A percentile compares a stretch with the other conserved stretches of the same genome.
phyloP scores from a whole-genome alignment of 768 basidiomycete species.

The Pleurotus tuber-regium region DNA sequence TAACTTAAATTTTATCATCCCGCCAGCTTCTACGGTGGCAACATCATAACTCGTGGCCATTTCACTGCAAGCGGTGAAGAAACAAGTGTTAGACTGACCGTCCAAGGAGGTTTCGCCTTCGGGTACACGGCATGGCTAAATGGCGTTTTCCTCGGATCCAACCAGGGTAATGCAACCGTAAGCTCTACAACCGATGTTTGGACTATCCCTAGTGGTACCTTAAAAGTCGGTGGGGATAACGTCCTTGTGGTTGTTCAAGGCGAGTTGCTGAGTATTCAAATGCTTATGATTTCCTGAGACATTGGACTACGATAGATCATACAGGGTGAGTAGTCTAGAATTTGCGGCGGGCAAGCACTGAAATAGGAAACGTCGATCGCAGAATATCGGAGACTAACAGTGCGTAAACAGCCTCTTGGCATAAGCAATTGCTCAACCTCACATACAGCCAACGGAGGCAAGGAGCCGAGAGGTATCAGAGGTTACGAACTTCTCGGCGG shows the following conservation, averaged over 20 bases:
- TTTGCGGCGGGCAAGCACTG: neutral
- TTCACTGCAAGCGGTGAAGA: conserved; percentile 49
- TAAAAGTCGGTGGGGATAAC: conserved; percentile 38
- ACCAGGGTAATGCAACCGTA: conserved; percentile 39
- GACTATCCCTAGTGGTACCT: conserved; percentile 32
- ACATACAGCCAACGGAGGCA: conserved; percentile 41
- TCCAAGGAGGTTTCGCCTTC: conserved; percentile 50
- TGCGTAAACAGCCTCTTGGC: conserved; percentile 19
- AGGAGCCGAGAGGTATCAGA: conserved; percentile 47
- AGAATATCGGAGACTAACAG: conserved; percentile 49
- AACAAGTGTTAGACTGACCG: conserved; percentile 40
- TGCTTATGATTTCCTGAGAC: neutral
- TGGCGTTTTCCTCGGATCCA: conserved; percentile 47
- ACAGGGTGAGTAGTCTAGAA: conserved; percentile 36
- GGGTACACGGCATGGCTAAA: conserved; percentile 53
- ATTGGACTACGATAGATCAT: conserved; percentile 33
- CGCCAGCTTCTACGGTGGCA: conserved; percentile 51
- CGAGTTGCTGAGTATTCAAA: conserved; percentile 8
- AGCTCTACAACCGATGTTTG: conserved; percentile 42
- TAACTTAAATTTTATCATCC: no score
- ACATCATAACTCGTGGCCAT: conserved; percentile 51
- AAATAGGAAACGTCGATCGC: neutral
- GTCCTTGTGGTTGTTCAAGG: conserved; percentile 39
- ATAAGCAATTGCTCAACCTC: neutral
- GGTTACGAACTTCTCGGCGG: conserved; percentile 42